Evolutionary conservation across 352 stramenopile species (phyloP), one percentile per base, ranked within the genome.

Genomic region (Pythium rishiriense): DNA sequence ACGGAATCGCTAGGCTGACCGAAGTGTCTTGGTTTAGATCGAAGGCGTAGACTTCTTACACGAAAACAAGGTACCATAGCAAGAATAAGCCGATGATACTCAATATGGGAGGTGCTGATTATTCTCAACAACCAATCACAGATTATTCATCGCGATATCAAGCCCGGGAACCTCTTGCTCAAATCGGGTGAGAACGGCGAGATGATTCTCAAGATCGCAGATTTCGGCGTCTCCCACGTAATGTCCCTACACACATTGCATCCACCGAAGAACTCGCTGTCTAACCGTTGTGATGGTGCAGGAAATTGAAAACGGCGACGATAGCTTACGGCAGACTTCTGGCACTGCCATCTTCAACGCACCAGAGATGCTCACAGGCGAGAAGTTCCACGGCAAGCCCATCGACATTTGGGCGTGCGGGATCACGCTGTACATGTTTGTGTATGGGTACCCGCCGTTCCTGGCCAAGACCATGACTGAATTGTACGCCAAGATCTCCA

Each of bases 391-490:
- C 31, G 85, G 85, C 22, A 88, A 87, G 51, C 84, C 85, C 0
- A 68, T 92, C 17, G 97, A 99, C 72, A 88, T 99, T 17, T 99
- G 97, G 97, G 94, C 96, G 15, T 97, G 92, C 21, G 96, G 97
- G 5, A 72, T 99, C 31, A 99, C 95, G 64, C 69, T 99, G 3
- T 99, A 98, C 70, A 98, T 98, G 76, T 99, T 99, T 70, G 82
- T 97, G 10, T 98, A 98, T 53, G 94, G 94, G 17, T 82, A 83
- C 35, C 79, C 98, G 5, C 97, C 97, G 4, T 99, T 98, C 68
- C 87, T 92, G 62, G 93, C 90, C 28, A 80, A 95, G 48, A 84
- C 79, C 14, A 91, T 97, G 58, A 83, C 83, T 15, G 87, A 98
- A 41, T 69, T 99, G 15, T 99, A 99, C 83, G 69, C 79, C 0